A percentile compares a stretch with the other conserved stretches of the same genome.
Conservation (phyloP, 1,284 basidiomycete genomes). For the Salmacisia buchloeana region DNA sequence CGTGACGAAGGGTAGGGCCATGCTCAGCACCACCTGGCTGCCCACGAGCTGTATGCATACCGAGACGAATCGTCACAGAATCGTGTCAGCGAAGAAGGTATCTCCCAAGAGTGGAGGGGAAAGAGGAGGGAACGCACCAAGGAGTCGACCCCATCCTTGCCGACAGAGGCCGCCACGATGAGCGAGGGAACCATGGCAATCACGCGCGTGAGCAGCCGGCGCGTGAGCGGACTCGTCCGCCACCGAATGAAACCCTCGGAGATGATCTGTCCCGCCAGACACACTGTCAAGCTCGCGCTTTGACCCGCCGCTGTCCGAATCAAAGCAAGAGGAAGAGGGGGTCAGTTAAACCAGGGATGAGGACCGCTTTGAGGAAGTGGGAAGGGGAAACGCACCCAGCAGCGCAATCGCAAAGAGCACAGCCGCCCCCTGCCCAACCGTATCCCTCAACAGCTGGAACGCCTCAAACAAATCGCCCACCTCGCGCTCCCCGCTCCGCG, state of each 20-base stretch:
- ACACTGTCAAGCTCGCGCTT: constrained; percentile 86
- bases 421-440: constrained; percentile 29
- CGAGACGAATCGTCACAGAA: background rate
- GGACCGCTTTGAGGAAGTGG: background rate
- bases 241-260: constrained; percentile 90
- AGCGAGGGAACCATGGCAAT: constrained; percentile 83
- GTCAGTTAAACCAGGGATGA: background rate
- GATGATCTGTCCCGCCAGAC: constrained; percentile 83
- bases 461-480: constrained; percentile 42
- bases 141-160: constrained; percentile 68
- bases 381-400: constrained; percentile 13
- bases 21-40: constrained; percentile 78
- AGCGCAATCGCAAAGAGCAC: constrained; percentile 46
- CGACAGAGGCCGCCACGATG: constrained; percentile 69
- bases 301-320: constrained; percentile 65
- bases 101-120: background rate
- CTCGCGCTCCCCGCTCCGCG: constrained; percentile 34
- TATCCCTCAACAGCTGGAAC: constrained; percentile 32
- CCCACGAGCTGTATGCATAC: constrained; percentile 60
- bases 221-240: constrained; percentile 72
- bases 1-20: constrained; percentile 68
- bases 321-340: constrained; percentile 66
- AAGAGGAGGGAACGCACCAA: constrained; percentile 51
- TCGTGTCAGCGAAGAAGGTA: background rate
- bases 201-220: constrained; percentile 75